Conservation (phyloP, 164 flowering plant species). For the Warburgia ugandensis region DNA sequence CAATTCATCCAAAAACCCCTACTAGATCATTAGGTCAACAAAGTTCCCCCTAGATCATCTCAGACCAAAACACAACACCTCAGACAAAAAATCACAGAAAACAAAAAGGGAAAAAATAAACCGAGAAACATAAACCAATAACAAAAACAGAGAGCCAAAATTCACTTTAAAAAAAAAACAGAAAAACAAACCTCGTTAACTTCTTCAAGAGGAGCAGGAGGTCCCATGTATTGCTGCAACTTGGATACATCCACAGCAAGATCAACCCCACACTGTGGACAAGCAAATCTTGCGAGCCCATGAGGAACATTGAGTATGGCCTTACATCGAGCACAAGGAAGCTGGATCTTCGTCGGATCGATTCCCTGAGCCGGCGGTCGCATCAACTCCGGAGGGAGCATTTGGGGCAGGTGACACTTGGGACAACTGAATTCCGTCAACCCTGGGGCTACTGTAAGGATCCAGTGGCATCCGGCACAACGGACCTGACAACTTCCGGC, state of each 20-base stretch:
- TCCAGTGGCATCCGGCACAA: slow-evolving; percentile 82
- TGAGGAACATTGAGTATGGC: slow-evolving; percentile 93
- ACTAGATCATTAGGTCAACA: too few relatives aligned
- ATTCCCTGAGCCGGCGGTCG: slow-evolving; percentile 61
- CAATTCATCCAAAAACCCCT: too few relatives aligned
- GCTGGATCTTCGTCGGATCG: slow-evolving; percentile 95
- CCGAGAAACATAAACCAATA: neutral
- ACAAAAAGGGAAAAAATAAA: too few relatives aligned
- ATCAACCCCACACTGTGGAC: slow-evolving; percentile 77
- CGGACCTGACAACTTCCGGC: slow-evolving; percentile 49
- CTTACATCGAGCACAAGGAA: slow-evolving; percentile 84
- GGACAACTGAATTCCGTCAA: slow-evolving; percentile 71
- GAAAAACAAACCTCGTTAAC: slow-evolving; percentile 56
- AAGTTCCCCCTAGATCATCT: too few relatives aligned
- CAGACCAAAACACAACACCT: too few relatives aligned
- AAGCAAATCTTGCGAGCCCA: slow-evolving; percentile 67
- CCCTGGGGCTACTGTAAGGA: slow-evolving; percentile 58
- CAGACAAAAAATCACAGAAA: too few relatives aligned
- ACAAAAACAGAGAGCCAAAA: neutral
- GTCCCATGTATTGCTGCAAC: slow-evolving; percentile 27
- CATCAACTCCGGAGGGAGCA: slow-evolving; percentile 85
- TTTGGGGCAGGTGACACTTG: slow-evolving; percentile 66
- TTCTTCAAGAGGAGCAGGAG: slow-evolving; percentile 37
- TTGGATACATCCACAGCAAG: slow-evolving; percentile 65
- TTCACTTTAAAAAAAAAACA: neutral